Percentiles rank a stretch among this genome's conserved stretches.
Conservation (phyloP, 164 flowering plant genomes). For the Magnolia officinalis region DNA sequence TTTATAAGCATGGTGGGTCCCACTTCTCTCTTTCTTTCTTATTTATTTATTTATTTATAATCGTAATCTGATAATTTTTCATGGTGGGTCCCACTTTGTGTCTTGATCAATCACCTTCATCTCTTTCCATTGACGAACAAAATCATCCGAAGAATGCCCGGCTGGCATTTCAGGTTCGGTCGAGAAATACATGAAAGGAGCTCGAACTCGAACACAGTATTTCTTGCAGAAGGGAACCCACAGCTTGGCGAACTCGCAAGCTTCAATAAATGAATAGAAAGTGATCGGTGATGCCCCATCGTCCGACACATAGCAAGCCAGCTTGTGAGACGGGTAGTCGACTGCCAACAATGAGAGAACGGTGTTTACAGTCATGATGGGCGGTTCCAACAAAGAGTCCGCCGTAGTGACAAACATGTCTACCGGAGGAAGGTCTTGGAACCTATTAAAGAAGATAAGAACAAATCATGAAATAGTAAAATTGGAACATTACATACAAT, state of each 20-base stretch:
- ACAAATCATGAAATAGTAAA: conserved; percentile 31
- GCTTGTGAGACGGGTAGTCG: conserved; percentile 61
- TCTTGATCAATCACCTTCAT: conserved; percentile 37
- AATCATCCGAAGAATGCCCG: conserved; percentile 19
- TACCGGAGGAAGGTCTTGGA: conserved; percentile 33
- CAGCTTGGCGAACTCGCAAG: conserved; percentile 34
- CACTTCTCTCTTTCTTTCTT: too few relatives aligned
- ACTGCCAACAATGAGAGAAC: conserved; percentile 63
- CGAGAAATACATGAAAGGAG: conserved; percentile 52
- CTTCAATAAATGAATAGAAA: conserved; percentile 34
- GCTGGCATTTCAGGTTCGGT: background rate
- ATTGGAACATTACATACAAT: conserved; percentile 50
- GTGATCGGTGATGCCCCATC: conserved; percentile 57
- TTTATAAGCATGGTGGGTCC: too few relatives aligned
- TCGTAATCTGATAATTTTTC: too few relatives aligned
- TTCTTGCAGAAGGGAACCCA: conserved; percentile 67
- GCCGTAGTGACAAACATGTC: conserved; percentile 65
- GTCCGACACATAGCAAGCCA: conserved; percentile 63
- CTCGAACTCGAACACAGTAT: conserved; percentile 33
- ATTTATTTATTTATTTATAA: too few relatives aligned
- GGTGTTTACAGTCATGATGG: conserved; percentile 61
- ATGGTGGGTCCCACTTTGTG: too few relatives aligned
- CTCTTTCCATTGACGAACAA: conserved; percentile 34
- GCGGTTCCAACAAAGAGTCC: conserved; percentile 55
- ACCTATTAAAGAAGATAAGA: too few relatives aligned